Base-by-base conservation (phyloP, 2,329 filamentous ascomycete species). In the Decorospora gaudefroyi region DNA sequence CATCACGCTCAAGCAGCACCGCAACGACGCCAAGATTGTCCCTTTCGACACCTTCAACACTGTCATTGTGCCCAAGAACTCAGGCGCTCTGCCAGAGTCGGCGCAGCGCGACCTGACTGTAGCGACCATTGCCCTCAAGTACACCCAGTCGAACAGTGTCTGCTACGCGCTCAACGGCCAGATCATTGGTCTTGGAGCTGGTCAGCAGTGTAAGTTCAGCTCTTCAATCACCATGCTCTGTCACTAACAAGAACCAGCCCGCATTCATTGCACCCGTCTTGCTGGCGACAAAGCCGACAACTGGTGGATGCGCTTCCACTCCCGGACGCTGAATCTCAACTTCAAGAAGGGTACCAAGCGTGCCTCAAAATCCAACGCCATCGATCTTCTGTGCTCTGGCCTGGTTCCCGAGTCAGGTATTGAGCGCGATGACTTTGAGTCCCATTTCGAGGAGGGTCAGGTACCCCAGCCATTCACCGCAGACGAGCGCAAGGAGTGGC, bases 261-360 rank as follows among this genome's bases (percentile, higher is more conserved):
- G 93, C 60, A 99, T 99, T 62, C 93, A 99, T 81, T 99, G 93
- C 83, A 99, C 93, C 28, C 87, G 93, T 57, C 83, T 99, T 37
- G 93, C 93, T 8, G 93, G 93, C 49, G 92, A 97, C 78, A 99
- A 99, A 80, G 90, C 91, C 34, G 93, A 99, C 74, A 96, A 95
- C 80, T 97, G 92, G 92, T 99, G 92, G 93, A 87, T 99, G 80
- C 88, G 93, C 65, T 97, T 97, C 84, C 88, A 96, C 78, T 86
- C 89, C 60, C 86, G 89, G 39, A 88, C 93, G 9, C 80, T 97
- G 35, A 80, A 78, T 67, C 86, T 99, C 71, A 88, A 92, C 78
- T 99, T 90, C 89, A 96, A 96, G 82, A 92, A 93, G 77, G 92
- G 93, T 63, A 90, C 88, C 68, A 97, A 97, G 84, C 85, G 93